Evolutionary conservation across 1,139 yeast species (phyloP).

Genomic region (Yamadazyma atmosphaerica): DNA sequence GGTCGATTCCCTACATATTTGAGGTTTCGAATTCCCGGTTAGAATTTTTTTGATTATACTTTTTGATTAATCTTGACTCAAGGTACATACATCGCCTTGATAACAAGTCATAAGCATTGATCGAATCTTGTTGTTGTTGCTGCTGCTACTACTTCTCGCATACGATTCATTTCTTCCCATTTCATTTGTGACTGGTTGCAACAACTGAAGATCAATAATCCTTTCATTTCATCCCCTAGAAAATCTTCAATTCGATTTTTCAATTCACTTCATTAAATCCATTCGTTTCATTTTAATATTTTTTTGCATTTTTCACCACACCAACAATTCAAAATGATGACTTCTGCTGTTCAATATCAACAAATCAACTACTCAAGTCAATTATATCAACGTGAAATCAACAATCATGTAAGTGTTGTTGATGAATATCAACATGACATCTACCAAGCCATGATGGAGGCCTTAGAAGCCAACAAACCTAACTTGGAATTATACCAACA

Average conservation of each 20-base stretch:
- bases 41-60: too few relatives aligned
- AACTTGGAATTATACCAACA: slow-evolving; percentile 56
- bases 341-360: slow-evolving; percentile 16
- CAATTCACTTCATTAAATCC: slow-evolving; percentile 4
- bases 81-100: too few relatives aligned
- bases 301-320: slow-evolving; percentile 1
- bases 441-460: slow-evolving; percentile 38
- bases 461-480: slow-evolving; percentile 39
- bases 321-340: neutral
- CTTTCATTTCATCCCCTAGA: too few relatives aligned
- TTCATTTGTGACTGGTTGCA: neutral
- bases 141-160: too few relatives aligned
- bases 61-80: neutral
- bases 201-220: too few relatives aligned
- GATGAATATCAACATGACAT: slow-evolving; percentile 57
- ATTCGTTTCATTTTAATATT: neutral
- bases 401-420: slow-evolving; percentile 45
- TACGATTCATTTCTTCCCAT: neutral
- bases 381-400: slow-evolving; percentile 51
- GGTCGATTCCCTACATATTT: neutral
- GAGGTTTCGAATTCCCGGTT: neutral
- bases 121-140: neutral
- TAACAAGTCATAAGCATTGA: neutral
- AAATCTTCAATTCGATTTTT: neutral
- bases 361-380: slow-evolving; percentile 49